Evolutionary conservation across 352 stramenopile genomes (phyloP).

Genomic region (Phytophthora sp.): DNA sequence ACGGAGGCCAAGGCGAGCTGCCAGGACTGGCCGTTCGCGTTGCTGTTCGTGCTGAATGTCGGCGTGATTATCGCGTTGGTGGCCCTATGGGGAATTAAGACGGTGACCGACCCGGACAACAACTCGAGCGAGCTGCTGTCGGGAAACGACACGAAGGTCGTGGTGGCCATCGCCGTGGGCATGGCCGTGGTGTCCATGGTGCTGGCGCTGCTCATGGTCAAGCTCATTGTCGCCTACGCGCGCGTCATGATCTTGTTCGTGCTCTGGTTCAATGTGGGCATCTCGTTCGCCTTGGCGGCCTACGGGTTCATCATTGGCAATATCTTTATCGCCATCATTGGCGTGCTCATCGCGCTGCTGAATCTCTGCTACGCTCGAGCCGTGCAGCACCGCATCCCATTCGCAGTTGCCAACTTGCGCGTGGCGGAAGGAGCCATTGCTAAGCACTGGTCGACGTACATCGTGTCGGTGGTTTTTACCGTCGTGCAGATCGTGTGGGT

Average conservation of each 20-base stretch:
- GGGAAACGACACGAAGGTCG: slow-evolving; percentile 61
- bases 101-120: slow-evolving; percentile 49
- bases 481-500: slow-evolving; percentile 92
- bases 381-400: slow-evolving; percentile 92
- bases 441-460: slow-evolving; percentile 89
- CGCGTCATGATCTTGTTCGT: slow-evolving; percentile 86
- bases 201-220: slow-evolving; percentile 69
- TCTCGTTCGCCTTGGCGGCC: slow-evolving; percentile 66
- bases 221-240: slow-evolving; percentile 82
- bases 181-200: slow-evolving; percentile 70
- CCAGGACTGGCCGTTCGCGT: slow-evolving; percentile 81
- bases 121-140: slow-evolving; percentile 54
- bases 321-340: slow-evolving; percentile 74
- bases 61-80: slow-evolving; percentile 73
- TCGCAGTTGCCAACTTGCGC: slow-evolving; percentile 92
- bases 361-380: slow-evolving; percentile 88
- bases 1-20: slow-evolving; percentile 40
- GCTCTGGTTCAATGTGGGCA: slow-evolving; percentile 87
- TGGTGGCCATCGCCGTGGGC: slow-evolving; percentile 56
- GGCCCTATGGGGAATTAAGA: slow-evolving; percentile 71
- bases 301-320: slow-evolving; percentile 77
- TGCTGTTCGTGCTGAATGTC: slow-evolving; percentile 83
- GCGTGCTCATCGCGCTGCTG: slow-evolving; percentile 64
- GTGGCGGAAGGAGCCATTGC: slow-evolving; percentile 90
- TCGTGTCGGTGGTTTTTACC: slow-evolving; percentile 87